Conservation (phyloP, 169 alveolate genomes). For the Amoebophrya sp. region DNA sequence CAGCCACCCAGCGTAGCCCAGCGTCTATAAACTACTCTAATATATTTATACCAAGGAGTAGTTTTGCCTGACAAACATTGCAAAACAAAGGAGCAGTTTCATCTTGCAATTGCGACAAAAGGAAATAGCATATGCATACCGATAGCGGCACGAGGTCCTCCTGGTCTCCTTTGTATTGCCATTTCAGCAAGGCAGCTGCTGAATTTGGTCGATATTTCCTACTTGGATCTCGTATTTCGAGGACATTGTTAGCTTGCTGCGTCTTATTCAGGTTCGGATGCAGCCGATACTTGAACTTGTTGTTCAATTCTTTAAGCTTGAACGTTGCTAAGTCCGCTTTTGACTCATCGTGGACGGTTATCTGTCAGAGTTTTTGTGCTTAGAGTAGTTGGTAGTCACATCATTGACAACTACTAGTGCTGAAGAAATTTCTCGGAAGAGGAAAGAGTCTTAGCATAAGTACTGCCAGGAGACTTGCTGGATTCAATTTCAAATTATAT, state of each 20-base stretch:
- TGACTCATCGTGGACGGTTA: conserved; percentile 51
- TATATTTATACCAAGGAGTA: too few species aligned
- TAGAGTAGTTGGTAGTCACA: too few species aligned
- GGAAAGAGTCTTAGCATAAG: too few species aligned
- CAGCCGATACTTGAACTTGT: neutral
- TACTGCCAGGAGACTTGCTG: too few species aligned
- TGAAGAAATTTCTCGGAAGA: too few species aligned
- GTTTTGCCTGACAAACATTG: neutral
- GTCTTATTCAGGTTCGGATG: neutral
- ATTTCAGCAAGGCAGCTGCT: neutral
- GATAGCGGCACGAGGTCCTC: neutral
- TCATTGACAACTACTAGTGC: too few species aligned
- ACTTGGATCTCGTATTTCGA: neutral
- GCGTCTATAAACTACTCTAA: too few species aligned
- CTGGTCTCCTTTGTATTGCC: neutral
- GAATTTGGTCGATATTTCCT: neutral
- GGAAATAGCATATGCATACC: too few species aligned
- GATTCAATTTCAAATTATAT: too few species aligned
- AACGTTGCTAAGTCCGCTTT: conserved; percentile 54
- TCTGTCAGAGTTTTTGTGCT: neutral
- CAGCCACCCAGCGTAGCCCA: too few species aligned
- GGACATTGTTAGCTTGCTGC: neutral
- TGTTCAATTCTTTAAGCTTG: conserved; percentile 23
- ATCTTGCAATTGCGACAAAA: too few species aligned
- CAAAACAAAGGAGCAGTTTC: neutral